phyloP scores from a whole-genome alignment of 108 stramenopile genomes.

The Nitzschia sp. region DNA sequence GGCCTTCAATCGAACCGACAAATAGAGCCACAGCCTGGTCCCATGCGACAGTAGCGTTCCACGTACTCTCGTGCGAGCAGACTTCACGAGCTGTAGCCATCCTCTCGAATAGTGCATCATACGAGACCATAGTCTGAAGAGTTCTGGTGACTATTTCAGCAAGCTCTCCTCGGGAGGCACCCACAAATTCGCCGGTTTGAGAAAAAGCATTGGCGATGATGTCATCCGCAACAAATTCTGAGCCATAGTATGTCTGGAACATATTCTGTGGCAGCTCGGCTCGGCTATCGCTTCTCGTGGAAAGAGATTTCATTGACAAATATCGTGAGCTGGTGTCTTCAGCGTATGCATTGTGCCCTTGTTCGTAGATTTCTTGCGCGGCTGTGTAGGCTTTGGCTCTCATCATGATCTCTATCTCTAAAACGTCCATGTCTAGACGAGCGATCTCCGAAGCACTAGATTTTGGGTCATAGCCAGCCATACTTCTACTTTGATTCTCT shows the following conservation, averaged over 20 bases:
- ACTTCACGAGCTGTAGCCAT: slow-evolving; percentile 40
- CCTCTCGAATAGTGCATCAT: slow-evolving; percentile 38
- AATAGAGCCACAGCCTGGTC: slow-evolving; percentile 63
- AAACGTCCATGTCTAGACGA: slow-evolving; percentile 47
- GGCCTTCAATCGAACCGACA: slow-evolving; percentile 69
- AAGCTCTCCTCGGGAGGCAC: slow-evolving; percentile 29
- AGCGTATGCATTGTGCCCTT: slow-evolving; percentile 49
- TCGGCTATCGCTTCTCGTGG: background rate
- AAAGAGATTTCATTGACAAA: background rate
- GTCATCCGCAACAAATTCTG: slow-evolving; percentile 31
- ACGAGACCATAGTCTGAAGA: slow-evolving; percentile 53
- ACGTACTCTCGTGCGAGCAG: background rate
- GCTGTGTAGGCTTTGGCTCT: slow-evolving; percentile 30
- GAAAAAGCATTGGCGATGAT: slow-evolving; percentile 35
- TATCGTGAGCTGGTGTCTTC: slow-evolving; percentile 7
- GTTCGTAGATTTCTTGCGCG: slow-evolving; percentile 54
- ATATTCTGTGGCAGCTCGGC: background rate
- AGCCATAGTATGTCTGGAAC: slow-evolving; percentile 1
- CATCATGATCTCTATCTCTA: slow-evolving; percentile 51
- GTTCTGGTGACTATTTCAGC: slow-evolving; percentile 50
- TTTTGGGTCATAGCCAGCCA: slow-evolving; percentile 44
- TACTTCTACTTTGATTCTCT: background rate
- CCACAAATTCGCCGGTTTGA: slow-evolving; percentile 23
- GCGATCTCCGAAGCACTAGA: slow-evolving; percentile 33
- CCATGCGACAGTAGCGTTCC: slow-evolving; percentile 25